These are phyloP conservation scores for Hanseniaspora sp. DNA, from an alignment of 1,139 yeast species.

Conservation along the genomic window DNA sequence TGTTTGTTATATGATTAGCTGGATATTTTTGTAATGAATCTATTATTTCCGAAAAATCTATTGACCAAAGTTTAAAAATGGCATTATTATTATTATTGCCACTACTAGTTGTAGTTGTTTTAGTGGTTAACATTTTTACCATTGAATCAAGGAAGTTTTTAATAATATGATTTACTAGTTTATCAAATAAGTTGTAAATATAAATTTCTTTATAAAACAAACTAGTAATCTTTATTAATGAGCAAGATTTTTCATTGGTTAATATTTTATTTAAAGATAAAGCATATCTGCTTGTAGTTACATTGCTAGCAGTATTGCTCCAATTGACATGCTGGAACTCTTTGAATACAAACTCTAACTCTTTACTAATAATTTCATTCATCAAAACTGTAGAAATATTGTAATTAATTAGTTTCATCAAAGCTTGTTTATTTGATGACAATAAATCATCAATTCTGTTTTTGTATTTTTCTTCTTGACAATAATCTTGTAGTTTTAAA, in stretches of 20 bases:
- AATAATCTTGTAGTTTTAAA: slow-evolving; percentile 46
- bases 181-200: slow-evolving; percentile 62
- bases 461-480: slow-evolving; percentile 36
- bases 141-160: slow-evolving; percentile 49
- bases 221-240: slow-evolving; percentile 38
- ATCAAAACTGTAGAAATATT: slow-evolving; percentile 48
- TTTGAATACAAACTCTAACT: slow-evolving; percentile 66
- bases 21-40: slow-evolving; percentile 5
- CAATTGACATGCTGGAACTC: slow-evolving; percentile 76
- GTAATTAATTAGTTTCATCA: slow-evolving; percentile 41
- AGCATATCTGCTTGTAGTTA: slow-evolving; percentile 62
- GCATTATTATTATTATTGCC: background rate
- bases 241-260: slow-evolving; percentile 18
- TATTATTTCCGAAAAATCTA: background rate
- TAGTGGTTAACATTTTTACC: slow-evolving; percentile 34
- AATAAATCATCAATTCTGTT: slow-evolving; percentile 47
- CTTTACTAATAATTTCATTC: slow-evolving; percentile 43
- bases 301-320: slow-evolving; percentile 47
- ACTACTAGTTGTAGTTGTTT: background rate
- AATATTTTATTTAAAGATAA: slow-evolving; percentile 45
- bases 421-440: background rate
- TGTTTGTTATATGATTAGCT: background rate
- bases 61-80: slow-evolving; percentile 3
- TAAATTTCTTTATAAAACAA: slow-evolving; percentile 61
- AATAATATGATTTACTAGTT: slow-evolving; percentile 55